Base-by-base conservation (phyloP, 805 yeast genomes). In the Candida nitratophila region DNA sequence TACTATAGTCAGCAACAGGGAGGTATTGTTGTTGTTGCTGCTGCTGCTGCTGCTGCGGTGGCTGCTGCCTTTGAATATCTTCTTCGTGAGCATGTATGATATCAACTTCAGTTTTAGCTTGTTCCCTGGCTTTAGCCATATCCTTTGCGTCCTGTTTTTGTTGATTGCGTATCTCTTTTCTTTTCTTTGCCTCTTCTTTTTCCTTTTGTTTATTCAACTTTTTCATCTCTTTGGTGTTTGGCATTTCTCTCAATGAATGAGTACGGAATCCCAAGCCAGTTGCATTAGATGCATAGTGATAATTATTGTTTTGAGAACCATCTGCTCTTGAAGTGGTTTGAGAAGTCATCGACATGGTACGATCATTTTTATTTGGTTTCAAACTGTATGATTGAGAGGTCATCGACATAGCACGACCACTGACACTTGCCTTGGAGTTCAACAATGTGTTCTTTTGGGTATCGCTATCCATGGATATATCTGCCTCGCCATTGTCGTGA, bases 241-340 rank as follows among this genome's bases (percentile, higher is more conserved):
- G 40, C 27, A 30, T 19, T 24, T 52, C 60, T 39, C 66, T 51
- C 36, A 64, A 35, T 7, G 65, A 60, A 40, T 64, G 60, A 7
- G 57, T 49, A 15, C 47, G 50, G 41, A 64, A 63, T 11, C 64
- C 65, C 5, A 51, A 31, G 17, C 61, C 63, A 3, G 46, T 43
- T 10, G 61, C 61, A 47, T 61, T 60, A 0, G 63, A 58, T 19
- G 53, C 50, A 35, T 59, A 59, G 4, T 26, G 39, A 34, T 40
- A 37, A 30, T 34, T 20, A 6, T 21, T 22, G 10, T 36, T 14
- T 15, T 10, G 14, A 19, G 15, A 7, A 11, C n/a, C n/a, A 20
- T 24, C 30, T 9, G 16, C 2, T 26, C 34, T n/a, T 33, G 42
- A 22, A 16, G 35, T 38, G 3, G 29, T 21, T 8, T 43, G 29